Evolutionary conservation across 2,329 filamentous ascomycete genomes (phyloP).

Genomic region (Cercospora janseana): DNA sequence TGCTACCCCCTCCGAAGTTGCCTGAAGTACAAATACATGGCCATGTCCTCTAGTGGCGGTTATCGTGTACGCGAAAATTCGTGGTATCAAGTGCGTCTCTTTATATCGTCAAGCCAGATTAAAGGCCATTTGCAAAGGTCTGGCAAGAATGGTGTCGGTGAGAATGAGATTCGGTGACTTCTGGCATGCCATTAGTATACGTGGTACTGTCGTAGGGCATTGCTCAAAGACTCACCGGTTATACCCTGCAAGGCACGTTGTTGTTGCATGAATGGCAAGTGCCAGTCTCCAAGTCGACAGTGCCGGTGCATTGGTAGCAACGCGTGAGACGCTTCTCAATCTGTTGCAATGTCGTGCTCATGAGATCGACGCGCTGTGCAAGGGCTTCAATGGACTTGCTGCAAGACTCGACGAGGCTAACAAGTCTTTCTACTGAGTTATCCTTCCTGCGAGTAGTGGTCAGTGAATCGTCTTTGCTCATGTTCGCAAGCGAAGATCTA

Average conservation of each 20-base stretch:
- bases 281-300: slow-evolving; percentile 24
- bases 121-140: too few relatives aligned
- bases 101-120: background rate
- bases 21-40: slow-evolving; percentile 1
- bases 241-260: slow-evolving; percentile 17
- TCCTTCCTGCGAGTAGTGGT: slow-evolving; percentile 22
- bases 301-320: slow-evolving; percentile 24
- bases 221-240: slow-evolving; percentile 5
- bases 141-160: too few relatives aligned
- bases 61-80: background rate
- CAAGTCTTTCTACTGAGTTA: slow-evolving; percentile 27
- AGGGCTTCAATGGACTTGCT: slow-evolving; percentile 25
- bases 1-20: too few relatives aligned
- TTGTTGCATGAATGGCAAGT: slow-evolving; percentile 18
- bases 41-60: background rate
- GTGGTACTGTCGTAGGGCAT: background rate
- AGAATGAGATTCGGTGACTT: too few relatives aligned
- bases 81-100: slow-evolving; percentile 3
- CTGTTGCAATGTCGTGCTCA: slow-evolving; percentile 20
- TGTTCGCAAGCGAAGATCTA: slow-evolving; percentile 5
- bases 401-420: slow-evolving; percentile 23
- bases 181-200: background rate
- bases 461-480: background rate
- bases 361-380: slow-evolving; percentile 24
- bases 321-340: slow-evolving; percentile 25